Conservation (phyloP, 1,139 yeast species). For the Suhomyces wounanorum region DNA sequence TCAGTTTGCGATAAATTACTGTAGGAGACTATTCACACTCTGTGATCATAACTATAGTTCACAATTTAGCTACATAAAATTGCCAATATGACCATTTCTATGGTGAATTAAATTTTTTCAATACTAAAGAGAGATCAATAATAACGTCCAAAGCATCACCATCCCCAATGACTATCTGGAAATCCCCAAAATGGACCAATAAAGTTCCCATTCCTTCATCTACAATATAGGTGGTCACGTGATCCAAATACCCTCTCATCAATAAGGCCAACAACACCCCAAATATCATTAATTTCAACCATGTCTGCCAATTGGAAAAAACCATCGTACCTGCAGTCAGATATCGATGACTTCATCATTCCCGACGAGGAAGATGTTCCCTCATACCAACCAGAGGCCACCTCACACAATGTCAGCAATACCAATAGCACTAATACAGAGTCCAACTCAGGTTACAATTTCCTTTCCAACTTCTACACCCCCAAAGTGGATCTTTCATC, state of each 20-base stretch:
- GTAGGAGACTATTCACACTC: too few relatives aligned
- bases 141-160: too few relatives aligned
- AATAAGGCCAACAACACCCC: not conserved
- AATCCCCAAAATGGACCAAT: too few relatives aligned
- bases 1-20: too few relatives aligned
- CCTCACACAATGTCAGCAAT: not conserved
- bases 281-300: not conserved
- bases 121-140: too few relatives aligned
- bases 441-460: not conserved
- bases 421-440: not conserved
- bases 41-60: too few relatives aligned
- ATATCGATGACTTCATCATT: conserved; percentile 24
- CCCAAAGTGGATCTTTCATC: conserved; percentile 48
- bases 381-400: conserved; percentile 1
- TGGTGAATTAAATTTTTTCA: too few relatives aligned
- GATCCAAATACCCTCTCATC: not conserved
- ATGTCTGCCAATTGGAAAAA: conserved; percentile 4
- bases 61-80: too few relatives aligned
- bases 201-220: too few relatives aligned
- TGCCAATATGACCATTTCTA: too few relatives aligned
- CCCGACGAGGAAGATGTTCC: conserved; percentile 23
- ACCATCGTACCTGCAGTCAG: conserved; percentile 15
- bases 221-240: not conserved
- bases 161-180: too few relatives aligned
- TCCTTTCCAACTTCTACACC: conserved; percentile 19